Conservation (phyloP, 2,329 filamentous ascomycete species). For the Dichotomopilus funicola region DNA sequence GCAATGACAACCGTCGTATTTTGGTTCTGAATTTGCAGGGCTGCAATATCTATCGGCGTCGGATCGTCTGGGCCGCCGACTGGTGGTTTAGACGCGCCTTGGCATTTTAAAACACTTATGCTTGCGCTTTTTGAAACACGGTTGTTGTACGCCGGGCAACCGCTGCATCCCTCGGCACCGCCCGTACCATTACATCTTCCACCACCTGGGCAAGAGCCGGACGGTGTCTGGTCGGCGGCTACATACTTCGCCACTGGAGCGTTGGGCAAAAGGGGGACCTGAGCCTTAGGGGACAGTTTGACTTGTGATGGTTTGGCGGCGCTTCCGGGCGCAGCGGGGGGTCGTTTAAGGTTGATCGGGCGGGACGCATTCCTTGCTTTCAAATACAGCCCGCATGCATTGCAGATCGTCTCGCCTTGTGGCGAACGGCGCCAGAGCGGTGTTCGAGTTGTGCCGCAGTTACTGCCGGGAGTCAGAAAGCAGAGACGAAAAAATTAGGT, state of each 20-base stretch:
- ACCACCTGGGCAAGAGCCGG: conserved; percentile 90
- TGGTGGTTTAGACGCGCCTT: conserved; percentile 27
- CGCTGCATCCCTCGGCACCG: conserved; percentile 88
- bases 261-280: conserved; percentile 36
- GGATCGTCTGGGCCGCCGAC: conserved; percentile 31
- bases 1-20: conserved; percentile 69
- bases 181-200: conserved; percentile 95
- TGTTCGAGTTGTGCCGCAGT: conserved; percentile 89
- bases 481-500: neutral
- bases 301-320: conserved; percentile 38
- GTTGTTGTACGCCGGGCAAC: conserved; percentile 97
- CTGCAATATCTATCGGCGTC: conserved; percentile 44
- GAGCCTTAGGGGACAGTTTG: conserved; percentile 34
- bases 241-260: conserved; percentile 62
- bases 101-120: conserved; percentile 51
- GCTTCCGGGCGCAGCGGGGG: conserved; percentile 47
- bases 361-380: conserved; percentile 89
- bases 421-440: conserved; percentile 92
- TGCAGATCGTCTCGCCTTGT: conserved; percentile 91
- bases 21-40: conserved; percentile 37
- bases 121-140: conserved; percentile 82
- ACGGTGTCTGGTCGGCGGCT: conserved; percentile 63
- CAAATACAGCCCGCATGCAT: conserved; percentile 90
- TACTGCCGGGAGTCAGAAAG: conserved; percentile 49
- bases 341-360: conserved; percentile 83